phyloP scores from a whole-genome alignment of 345 rosid species.

The Acer negundo region DNA sequence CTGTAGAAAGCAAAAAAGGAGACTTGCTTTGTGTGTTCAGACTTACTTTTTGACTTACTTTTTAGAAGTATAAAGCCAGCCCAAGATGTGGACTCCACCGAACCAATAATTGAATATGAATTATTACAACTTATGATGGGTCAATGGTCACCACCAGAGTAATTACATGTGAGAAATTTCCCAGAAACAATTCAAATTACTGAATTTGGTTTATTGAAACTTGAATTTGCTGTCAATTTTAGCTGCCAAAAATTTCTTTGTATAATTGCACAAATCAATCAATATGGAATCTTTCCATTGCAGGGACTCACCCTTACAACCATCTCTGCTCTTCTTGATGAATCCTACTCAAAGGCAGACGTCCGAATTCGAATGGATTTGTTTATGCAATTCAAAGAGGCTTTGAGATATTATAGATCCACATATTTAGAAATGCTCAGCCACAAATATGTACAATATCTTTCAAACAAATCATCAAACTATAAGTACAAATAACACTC shows the following conservation, averaged over 20 bases:
- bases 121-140: no score
- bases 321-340: not conserved
- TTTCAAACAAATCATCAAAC: not conserved
- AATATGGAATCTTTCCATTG: not conserved
- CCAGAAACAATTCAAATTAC: no score
- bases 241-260: not conserved
- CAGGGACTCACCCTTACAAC: not conserved
- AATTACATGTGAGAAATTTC: no score
- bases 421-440: not conserved
- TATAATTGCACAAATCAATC: not conserved
- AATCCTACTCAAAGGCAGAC: not conserved
- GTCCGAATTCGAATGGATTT: not conserved
- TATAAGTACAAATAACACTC: conserved; percentile 1
- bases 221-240: no score
- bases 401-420: no score
- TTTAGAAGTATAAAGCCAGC: no score
- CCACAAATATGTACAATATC: not conserved
- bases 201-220: no score
- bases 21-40: no score
- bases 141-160: not conserved
- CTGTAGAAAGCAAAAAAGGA: no score
- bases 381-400: not conserved
- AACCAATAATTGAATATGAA: no score
- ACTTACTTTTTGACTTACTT: no score
- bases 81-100: no score